Conservation (phyloP, 331 rosid species). For the Dryas integrifolia region DNA sequence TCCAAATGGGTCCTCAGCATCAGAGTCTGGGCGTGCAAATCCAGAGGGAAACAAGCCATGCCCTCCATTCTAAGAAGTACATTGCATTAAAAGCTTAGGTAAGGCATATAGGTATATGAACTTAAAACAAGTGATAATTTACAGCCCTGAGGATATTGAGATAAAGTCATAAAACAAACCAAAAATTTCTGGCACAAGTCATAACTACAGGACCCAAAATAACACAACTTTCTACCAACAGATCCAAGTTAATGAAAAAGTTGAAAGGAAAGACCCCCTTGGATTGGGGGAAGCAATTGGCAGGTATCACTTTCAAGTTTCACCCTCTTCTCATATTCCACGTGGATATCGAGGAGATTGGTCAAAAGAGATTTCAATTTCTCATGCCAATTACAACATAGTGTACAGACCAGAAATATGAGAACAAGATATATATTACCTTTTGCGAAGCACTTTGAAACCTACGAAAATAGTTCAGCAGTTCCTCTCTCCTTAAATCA, state of each 20-base stretch:
- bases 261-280: not conserved
- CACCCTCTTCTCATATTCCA: not conserved
- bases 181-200: not conserved
- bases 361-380: not conserved
- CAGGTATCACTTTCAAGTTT: not conserved
- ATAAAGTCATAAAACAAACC: not conserved
- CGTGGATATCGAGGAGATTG: not conserved
- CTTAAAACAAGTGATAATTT: slow-evolving; percentile 9
- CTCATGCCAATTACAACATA: not conserved
- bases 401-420: not conserved
- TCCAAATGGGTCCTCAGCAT: slow-evolving; percentile 64
- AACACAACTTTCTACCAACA: not conserved
- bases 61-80: slow-evolving; percentile 64
- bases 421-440: slow-evolving; percentile 40
- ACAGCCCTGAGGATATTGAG: not conserved
- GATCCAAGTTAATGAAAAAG: not conserved
- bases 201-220: not conserved
- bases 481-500: slow-evolving; percentile 89
- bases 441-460: slow-evolving; percentile 57
- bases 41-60: slow-evolving; percentile 64
- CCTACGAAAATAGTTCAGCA: slow-evolving; percentile 67
- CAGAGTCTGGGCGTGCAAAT: slow-evolving; percentile 57
- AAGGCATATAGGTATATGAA: slow-evolving; percentile 18
- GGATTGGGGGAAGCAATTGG: not conserved
- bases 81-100: slow-evolving; percentile 37